Base-by-base conservation (phyloP, 768 basidiomycete genomes). In the Galerina marginata region DNA sequence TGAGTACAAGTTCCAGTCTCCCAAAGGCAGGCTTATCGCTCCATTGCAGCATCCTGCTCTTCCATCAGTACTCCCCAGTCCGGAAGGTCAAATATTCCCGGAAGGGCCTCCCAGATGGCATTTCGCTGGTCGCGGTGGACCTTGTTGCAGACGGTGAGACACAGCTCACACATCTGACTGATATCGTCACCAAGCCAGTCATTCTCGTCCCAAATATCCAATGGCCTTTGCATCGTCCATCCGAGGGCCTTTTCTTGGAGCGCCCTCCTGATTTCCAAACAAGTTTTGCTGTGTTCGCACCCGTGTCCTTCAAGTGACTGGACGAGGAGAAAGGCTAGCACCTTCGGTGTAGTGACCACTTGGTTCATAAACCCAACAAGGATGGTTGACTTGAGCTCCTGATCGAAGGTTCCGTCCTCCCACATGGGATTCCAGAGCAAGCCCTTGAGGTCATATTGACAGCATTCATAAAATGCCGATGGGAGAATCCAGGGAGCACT, bases 191-290 rank as follows among this genome's bases (percentile, higher is more conserved):
- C 37, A 10, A 54, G 59, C 67, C 55, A 64, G 33, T 52, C 58
- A 50, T 36, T 61, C 37, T 61, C 59, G 6, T 63, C 60, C 69
- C 67, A 68, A 1, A 68, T 47, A 3, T 54, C 58, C 38, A 70
- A 45, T 2, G 66, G 67, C 40, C 62, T 57, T 10, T 59, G 46
- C 59, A 55, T 45, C 11, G 33, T 10, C 55, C 56, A 50, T 2
- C n/a, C 6, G n/a, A 54, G 16, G 4, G 44, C 47, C 1, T 45
- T 40, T 0, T 66, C 52, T 0, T 57, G 46, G 6, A 38, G 48
- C 0, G 43, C 16, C 1, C 55, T 37, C 15, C 54, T 55, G 2
- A 56, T 40, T 20, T 59, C 59, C 2, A 50, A 10, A 36, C 63
- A 66, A 2, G 7, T 10, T 4, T 40, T 37, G 7, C 26, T 40